These are phyloP conservation scores for Sideroxylon spinosum DNA, from an alignment of 179 eudicot genomes.

Conservation along the genomic window DNA sequence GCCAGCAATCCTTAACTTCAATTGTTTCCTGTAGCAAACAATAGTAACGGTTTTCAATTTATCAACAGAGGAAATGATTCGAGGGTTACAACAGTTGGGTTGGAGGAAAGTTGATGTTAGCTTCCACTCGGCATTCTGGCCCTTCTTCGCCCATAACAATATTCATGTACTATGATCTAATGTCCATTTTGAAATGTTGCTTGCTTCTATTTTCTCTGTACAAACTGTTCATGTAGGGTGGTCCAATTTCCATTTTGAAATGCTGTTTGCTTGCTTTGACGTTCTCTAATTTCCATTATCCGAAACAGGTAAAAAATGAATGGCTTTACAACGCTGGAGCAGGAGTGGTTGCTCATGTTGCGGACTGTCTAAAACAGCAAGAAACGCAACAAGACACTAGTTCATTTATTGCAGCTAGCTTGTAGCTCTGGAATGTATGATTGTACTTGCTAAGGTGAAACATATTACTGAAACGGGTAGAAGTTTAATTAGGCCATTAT, in stretches of 20 bases:
- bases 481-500: not conserved
- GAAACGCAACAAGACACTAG: slow-evolving; percentile 58
- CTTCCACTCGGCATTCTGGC: slow-evolving; percentile 94
- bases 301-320: slow-evolving; percentile 78
- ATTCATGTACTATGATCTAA: slow-evolving; percentile 56
- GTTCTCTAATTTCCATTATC: not conserved
- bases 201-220: not conserved
- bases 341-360: slow-evolving; percentile 93
- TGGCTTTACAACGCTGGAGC: slow-evolving; percentile 94
- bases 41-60: not conserved
- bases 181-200: not conserved
- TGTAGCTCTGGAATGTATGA: slow-evolving; percentile 31
- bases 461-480: not conserved
- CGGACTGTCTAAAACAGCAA: slow-evolving; percentile 76
- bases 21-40: not conserved
- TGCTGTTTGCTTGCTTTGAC: not conserved
- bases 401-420: slow-evolving; percentile 52
- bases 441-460: not conserved
- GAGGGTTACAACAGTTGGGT: slow-evolving; percentile 74
- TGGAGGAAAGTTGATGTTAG: slow-evolving; percentile 98
- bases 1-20: not conserved
- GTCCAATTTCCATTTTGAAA: not conserved
- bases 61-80: slow-evolving; percentile 90
- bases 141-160: slow-evolving; percentile 94
- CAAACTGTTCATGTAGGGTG: too few relatives aligned